Percentiles rank a stretch among this genome's conserved stretches.
These are phyloP conservation scores for Jamesozyma hellenica DNA, from an alignment of 805 yeast species.

Conservation along the genomic window DNA sequence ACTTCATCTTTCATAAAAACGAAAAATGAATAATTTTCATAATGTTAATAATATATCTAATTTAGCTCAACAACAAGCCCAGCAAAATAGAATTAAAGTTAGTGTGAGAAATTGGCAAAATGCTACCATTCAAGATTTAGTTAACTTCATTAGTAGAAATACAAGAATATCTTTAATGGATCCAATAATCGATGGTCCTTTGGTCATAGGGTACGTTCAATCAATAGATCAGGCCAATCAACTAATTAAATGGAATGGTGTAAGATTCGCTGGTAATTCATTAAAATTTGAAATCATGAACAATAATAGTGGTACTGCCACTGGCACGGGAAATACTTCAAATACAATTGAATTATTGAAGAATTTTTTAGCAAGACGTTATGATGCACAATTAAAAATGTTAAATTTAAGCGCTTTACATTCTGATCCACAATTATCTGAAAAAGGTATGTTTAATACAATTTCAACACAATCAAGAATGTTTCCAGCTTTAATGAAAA, in stretches of 20 bases:
- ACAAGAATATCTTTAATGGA: constrained; percentile 46
- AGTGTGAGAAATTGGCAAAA: constrained; percentile 78
- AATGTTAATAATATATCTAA: constrained; percentile 21
- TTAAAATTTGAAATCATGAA: constrained; percentile 40
- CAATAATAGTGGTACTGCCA: constrained; percentile 3
- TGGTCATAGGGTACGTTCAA: constrained; percentile 50
- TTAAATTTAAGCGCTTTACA: constrained; percentile 59
- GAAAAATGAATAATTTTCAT: constrained; percentile 17
- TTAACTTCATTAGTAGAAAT: constrained; percentile 61
- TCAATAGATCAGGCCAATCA: constrained; percentile 46
- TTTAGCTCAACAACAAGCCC: constrained; percentile 21
- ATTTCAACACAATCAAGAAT: constrained; percentile 62
- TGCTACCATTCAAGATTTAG: constrained; percentile 58
- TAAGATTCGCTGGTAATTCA: constrained; percentile 66
- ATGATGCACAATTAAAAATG: constrained; percentile 52
- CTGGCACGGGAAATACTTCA: constrained; percentile 16
- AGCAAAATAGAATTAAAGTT: constrained; percentile 36
- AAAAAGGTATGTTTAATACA: constrained; percentile 56
- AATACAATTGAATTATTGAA: constrained; percentile 55
- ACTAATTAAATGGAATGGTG: constrained; percentile 58
- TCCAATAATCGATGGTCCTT: constrained; percentile 44
- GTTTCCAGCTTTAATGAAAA: constrained; percentile 80
- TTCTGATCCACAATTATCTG: constrained; percentile 49
- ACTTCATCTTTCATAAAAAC: too few relatives aligned
- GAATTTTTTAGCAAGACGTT: constrained; percentile 53